Conservation (phyloP, 371 early-diverging fungal species). For the Mortierella sp. region DNA sequence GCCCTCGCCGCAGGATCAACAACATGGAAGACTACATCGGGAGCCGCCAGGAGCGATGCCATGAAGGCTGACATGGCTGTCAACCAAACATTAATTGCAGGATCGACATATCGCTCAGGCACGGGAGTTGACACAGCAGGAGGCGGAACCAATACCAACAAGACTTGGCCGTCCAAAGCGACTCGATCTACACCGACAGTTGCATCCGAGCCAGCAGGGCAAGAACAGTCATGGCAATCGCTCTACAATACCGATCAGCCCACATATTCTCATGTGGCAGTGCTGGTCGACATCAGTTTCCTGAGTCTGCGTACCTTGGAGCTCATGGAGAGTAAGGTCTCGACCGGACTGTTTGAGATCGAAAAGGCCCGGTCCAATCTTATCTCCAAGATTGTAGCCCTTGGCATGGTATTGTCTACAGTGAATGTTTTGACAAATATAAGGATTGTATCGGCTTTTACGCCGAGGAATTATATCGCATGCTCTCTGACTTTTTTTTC, state of each 20-base stretch:
- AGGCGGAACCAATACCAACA: not conserved
- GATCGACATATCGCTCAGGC: not conserved
- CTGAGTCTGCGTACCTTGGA: slow-evolving; percentile 31
- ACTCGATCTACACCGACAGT: not conserved
- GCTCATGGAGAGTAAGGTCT: slow-evolving; percentile 1
- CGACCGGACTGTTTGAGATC: slow-evolving; percentile 27
- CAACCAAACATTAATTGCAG: too few relatives aligned
- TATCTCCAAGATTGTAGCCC: slow-evolving; percentile 37
- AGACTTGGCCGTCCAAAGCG: not conserved
- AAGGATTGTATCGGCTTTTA: too few relatives aligned
- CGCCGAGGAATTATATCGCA: too few relatives aligned
- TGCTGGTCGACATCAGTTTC: slow-evolving; percentile 47
- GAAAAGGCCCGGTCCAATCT: slow-evolving; percentile 54
- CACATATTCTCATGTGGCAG: slow-evolving; percentile 34
- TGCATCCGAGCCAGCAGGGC: not conserved
- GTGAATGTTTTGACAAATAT: not conserved
- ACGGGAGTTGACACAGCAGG: not conserved
- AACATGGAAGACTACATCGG: not conserved
- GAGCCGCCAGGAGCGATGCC: not conserved
- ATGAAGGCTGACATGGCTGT: not conserved
- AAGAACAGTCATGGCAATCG: not conserved
- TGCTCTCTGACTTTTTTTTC: too few relatives aligned
- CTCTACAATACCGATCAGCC: slow-evolving; percentile 33
- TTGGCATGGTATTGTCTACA: slow-evolving; percentile 45
- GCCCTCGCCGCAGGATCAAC: too few relatives aligned